phyloP scores from a whole-genome alignment of 495 filamentous ascomycete species.

The Xylaria nigripes region DNA sequence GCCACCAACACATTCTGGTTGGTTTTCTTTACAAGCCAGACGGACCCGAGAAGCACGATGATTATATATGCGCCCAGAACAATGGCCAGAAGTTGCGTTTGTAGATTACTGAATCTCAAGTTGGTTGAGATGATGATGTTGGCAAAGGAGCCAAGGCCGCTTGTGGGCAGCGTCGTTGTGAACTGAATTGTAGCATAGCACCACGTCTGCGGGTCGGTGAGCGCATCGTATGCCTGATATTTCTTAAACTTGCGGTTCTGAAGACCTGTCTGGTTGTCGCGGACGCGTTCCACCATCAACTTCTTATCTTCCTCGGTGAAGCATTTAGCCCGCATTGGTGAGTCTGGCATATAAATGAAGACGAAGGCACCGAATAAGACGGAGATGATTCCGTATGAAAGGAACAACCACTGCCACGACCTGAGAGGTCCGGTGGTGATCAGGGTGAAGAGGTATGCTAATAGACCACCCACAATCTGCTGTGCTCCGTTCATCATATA shows the following conservation, averaged over 20 bases:
- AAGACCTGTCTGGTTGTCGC: conserved; percentile 57
- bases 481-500: conserved; percentile 62
- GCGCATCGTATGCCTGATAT: conserved; percentile 38
- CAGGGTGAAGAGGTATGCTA: conserved; percentile 49
- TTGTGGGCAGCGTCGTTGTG: conserved; percentile 59
- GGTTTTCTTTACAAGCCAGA: conserved; percentile 56
- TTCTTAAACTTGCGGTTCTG: conserved; percentile 51
- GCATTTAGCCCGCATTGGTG: conserved; percentile 53
- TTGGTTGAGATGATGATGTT: conserved; percentile 51
- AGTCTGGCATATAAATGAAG: conserved; percentile 54
- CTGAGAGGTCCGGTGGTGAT: conserved; percentile 38
- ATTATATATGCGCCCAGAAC: conserved; percentile 65
- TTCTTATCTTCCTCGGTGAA: conserved; percentile 48
- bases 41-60: conserved; percentile 52
- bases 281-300: conserved; percentile 50
- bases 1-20: conserved; percentile 58
- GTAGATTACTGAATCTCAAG: conserved; percentile 41
- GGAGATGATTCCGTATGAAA: conserved; percentile 47
- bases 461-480: conserved; percentile 46
- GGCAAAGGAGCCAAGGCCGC: conserved; percentile 58
- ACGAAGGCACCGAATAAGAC: conserved; percentile 49
- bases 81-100: conserved; percentile 57
- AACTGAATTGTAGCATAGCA: conserved; percentile 49
- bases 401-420: conserved; percentile 47
- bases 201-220: conserved; percentile 44